A percentile compares a stretch with the other conserved stretches of the same genome.
These are phyloP conservation scores for Solanum ahanhuiri DNA, from an alignment of 257 asterid species.

Conservation along the genomic window DNA sequence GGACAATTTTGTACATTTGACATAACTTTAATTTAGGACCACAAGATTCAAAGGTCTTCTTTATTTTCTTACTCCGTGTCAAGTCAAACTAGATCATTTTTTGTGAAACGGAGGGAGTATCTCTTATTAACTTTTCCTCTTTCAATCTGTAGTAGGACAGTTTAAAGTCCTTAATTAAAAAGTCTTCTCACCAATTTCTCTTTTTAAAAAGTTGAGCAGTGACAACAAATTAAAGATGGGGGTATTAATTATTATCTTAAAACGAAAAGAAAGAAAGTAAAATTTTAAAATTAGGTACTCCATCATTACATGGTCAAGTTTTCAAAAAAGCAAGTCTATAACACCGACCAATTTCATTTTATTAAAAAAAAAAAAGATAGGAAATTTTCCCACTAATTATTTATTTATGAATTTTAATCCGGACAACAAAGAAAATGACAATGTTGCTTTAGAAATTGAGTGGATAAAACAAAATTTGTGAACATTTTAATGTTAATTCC, in stretches of 20 bases:
- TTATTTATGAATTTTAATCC: neutral
- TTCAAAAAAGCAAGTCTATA: neutral
- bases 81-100: too few relatives aligned
- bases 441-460: neutral
- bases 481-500: neutral
- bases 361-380: neutral
- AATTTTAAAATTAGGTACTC: neutral
- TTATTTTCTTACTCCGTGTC: too few relatives aligned
- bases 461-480: neutral
- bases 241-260: neutral
- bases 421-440: neutral
- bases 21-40: too few relatives aligned
- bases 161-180: neutral
- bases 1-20: too few relatives aligned
- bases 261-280: neutral
- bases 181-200: neutral
- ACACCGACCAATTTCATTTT: constrained; percentile 1
- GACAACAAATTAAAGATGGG: neutral
- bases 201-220: neutral
- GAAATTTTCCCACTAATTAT: neutral
- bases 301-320: constrained; percentile 4
- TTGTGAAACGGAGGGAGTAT: too few relatives aligned
- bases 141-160: neutral
- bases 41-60: too few relatives aligned
- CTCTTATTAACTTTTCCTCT: neutral